Conservation (phyloP, 768 basidiomycete genomes). For the Chlorophyllum brunneum region DNA sequence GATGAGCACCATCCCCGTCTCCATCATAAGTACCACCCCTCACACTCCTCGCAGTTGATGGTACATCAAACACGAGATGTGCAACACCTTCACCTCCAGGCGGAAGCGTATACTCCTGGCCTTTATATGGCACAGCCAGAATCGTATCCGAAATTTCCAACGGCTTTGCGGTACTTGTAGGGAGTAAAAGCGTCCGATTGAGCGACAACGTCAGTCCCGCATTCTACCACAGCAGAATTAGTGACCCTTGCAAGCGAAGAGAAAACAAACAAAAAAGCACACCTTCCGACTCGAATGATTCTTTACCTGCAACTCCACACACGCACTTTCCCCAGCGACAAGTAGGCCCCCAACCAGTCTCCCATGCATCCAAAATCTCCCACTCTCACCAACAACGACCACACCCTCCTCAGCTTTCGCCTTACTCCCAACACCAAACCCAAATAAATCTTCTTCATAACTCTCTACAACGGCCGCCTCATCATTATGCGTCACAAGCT, state of each 20-base stretch:
- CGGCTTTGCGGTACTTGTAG: conserved; percentile 32
- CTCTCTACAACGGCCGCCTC: conserved; percentile 66
- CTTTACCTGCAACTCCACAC: conserved; percentile 74
- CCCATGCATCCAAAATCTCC: conserved; percentile 76
- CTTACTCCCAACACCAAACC: conserved; percentile 13
- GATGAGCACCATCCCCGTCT: conserved; percentile 28
- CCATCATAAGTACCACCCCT: conserved; percentile 59
- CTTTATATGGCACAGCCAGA: conserved; percentile 65
- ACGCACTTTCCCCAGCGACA: conserved; percentile 66
- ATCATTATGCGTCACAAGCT: conserved; percentile 59
- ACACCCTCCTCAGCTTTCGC: conserved; percentile 43
- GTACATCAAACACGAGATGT: conserved; percentile 78
- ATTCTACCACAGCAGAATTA: conserved; percentile 42
- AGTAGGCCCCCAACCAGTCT: conserved; percentile 58
- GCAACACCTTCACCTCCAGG: conserved; percentile 79
- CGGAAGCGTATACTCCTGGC: conserved; percentile 68
- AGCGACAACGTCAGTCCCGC: conserved; percentile 60
- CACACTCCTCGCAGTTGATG: conserved; percentile 58
- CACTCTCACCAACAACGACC: conserved; percentile 69
- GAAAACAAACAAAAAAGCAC: conserved; percentile 9
- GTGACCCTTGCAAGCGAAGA: conserved; percentile 6
- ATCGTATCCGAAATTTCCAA: conserved; percentile 67
- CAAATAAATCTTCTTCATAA: conserved; percentile 31
- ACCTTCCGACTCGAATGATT: conserved; percentile 84
- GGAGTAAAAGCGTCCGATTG: conserved; percentile 39